A percentile compares a stretch with the other conserved stretches of the same genome.
Conservation (phyloP, 441 rosid genomes). For the Populus hybrid region DNA sequence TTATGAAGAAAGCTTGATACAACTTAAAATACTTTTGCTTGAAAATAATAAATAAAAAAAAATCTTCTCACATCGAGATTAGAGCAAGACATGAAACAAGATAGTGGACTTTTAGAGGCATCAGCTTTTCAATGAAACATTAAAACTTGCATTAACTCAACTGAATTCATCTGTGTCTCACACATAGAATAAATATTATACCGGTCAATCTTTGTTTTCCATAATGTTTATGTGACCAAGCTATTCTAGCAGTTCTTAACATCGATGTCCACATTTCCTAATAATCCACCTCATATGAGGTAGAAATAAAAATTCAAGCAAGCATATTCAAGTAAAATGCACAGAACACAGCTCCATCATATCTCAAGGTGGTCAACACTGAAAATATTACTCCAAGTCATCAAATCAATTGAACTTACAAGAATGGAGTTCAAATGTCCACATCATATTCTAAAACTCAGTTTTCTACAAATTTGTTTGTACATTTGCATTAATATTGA, state of each 20-base stretch:
- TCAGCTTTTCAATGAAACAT: background rate
- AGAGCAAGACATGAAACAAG: background rate
- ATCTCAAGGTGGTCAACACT: background rate
- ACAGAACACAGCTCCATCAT: background rate
- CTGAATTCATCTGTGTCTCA: background rate
- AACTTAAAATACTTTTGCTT: background rate
- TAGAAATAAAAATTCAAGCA: background rate
- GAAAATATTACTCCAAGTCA: background rate
- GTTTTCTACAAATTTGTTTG: background rate
- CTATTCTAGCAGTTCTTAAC: background rate
- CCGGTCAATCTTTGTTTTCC: background rate
- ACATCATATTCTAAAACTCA: background rate
- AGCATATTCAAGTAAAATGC: too few relatives aligned
- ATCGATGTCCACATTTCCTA: background rate
- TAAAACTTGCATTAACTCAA: slow-evolving; percentile 1
- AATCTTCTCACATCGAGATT: background rate
- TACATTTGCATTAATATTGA: background rate
- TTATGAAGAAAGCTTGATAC: background rate
- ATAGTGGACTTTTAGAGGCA: background rate
- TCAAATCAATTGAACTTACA: slow-evolving; percentile 1
- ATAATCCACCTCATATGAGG: too few relatives aligned
- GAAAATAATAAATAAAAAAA: background rate
- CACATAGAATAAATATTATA: background rate
- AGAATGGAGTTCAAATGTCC: background rate
- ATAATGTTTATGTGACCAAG: background rate